Evolutionary conservation across 1,284 basidiomycete genomes (phyloP).

Genomic region (Leccinum fallax): DNA sequence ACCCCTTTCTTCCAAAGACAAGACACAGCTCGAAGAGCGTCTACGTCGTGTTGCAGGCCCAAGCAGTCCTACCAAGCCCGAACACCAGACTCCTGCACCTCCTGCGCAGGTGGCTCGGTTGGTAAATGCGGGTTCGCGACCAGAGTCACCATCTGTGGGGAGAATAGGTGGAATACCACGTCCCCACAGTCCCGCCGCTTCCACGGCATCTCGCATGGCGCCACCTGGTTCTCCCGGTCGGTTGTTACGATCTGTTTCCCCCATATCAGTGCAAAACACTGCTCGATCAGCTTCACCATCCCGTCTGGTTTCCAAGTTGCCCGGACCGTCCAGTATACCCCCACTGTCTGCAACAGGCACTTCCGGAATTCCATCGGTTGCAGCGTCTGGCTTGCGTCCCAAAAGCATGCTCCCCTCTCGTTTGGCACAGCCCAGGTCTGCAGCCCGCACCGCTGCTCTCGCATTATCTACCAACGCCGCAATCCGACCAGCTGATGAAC

Average conservation of each 20-base stretch:
- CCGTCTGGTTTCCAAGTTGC: slow-evolving; percentile 26
- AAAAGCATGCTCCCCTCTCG: slow-evolving; percentile 73
- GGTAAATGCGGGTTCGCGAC: slow-evolving; percentile 48
- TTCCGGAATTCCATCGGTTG: slow-evolving; percentile 39
- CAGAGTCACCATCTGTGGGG: slow-evolving; percentile 57
- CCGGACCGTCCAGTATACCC: slow-evolving; percentile 22
- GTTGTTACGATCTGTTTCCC: slow-evolving; percentile 53
- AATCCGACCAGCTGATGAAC: slow-evolving; percentile 27
- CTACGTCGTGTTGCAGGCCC: slow-evolving; percentile 79
- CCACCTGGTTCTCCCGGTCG: slow-evolving; percentile 65
- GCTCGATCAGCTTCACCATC: slow-evolving; percentile 53
- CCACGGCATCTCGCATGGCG: slow-evolving; percentile 53
- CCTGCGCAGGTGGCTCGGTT: slow-evolving; percentile 56
- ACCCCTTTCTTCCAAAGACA: slow-evolving; percentile 79
- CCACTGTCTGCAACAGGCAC: slow-evolving; percentile 39
- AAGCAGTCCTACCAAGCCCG: slow-evolving; percentile 51
- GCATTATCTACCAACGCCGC: slow-evolving; percentile 24
- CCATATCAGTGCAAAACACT: slow-evolving; percentile 39
- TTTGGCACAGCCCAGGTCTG: slow-evolving; percentile 58
- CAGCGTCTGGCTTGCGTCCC: slow-evolving; percentile 55
- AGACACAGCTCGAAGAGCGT: slow-evolving; percentile 89
- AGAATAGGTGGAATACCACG: slow-evolving; percentile 50
- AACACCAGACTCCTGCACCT: slow-evolving; percentile 38
- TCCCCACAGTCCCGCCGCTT: slow-evolving; percentile 64
- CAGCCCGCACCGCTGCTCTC: slow-evolving; percentile 29